Conservation (phyloP, 768 basidiomycete species). For the Boletus sp. region DNA sequence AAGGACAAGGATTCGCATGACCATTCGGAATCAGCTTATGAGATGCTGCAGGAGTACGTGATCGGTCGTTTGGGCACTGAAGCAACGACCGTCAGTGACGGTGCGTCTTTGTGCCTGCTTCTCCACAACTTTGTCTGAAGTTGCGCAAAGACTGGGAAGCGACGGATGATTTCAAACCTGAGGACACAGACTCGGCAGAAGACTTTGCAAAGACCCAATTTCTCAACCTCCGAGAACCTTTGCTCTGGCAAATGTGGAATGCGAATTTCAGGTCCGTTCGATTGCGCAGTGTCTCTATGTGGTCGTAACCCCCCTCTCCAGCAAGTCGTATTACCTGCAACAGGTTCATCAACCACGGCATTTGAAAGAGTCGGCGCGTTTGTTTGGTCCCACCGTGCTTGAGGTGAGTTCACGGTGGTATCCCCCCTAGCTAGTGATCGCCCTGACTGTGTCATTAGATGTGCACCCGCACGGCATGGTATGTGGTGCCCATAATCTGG, state of each 20-base stretch:
- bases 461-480: conserved; percentile 89
- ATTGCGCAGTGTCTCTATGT: background rate
- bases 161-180: conserved; percentile 86
- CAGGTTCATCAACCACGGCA: conserved; percentile 98
- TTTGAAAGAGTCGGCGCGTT: conserved; percentile 73
- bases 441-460: conserved; percentile 42
- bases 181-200: conserved; percentile 75
- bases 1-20: conserved; percentile 76
- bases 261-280: conserved; percentile 73
- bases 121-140: conserved; percentile 8
- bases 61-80: conserved; percentile 80
- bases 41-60: conserved; percentile 85
- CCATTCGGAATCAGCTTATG: conserved; percentile 89
- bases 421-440: background rate
- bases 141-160: conserved; percentile 76
- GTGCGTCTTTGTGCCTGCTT: conserved; percentile 42
- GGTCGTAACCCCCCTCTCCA: conserved; percentile 28
- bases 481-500: conserved; percentile 90
- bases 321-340: conserved; percentile 92
- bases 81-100: conserved; percentile 74
- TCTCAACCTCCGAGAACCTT: conserved; percentile 82
- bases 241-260: conserved; percentile 85
- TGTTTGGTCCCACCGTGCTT: conserved; percentile 80
- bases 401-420: conserved; percentile 52
- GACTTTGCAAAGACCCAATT: conserved; percentile 92